Base-by-base conservation (phyloP, 164 flowering plant species). In the Akebia trifoliata region DNA sequence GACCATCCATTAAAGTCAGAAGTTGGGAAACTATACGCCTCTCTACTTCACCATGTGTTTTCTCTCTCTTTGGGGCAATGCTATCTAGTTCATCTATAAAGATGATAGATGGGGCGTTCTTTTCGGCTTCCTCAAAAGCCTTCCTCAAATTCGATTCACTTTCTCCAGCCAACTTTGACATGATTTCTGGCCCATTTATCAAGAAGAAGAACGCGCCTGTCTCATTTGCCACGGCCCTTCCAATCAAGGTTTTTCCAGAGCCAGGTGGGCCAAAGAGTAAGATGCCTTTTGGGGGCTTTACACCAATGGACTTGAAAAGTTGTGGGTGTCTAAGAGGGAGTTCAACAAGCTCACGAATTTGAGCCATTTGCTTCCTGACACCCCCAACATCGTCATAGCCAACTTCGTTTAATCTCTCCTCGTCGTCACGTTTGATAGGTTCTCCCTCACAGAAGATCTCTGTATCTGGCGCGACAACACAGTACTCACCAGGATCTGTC, bases 361-460 rank as follows among this genome's bases (percentile, higher is more conserved):
- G 86, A 62, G 89, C 82, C 89, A 83, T 81, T 52, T 83, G 89
- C 67, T 79, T 83, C 40, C 90, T 69, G n/a, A 81, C 81, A 56
- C 86, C 90, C 59, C 90, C 89, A 61, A 81, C 82, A 73, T 83
- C 90, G 57, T 83, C 86, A 74, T 83, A 83, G 6, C 86, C 86
- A 31, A 81, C 82, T 53, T 83, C 86, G 60, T 79, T 71, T 30
- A 81, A 56, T 66, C 73, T 68, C 58, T 83, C 80, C 62, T 83
- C 86, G 48, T 81, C 89, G 50, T 83, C 89, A 9, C 89, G 75
- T 50, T 68, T 81, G 18, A 81, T 49, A 9, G 89, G 86, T 32
- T 83, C 86, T 18, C 88, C 85, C 50, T 83, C 88, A 50, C 84
- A 81, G 63, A 78, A 81, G 34, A 83, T 77, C 69, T 81, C 84